These are phyloP conservation scores for Houttuynia cordata DNA, from an alignment of 164 flowering plant genomes.

Conservation along the genomic window DNA sequence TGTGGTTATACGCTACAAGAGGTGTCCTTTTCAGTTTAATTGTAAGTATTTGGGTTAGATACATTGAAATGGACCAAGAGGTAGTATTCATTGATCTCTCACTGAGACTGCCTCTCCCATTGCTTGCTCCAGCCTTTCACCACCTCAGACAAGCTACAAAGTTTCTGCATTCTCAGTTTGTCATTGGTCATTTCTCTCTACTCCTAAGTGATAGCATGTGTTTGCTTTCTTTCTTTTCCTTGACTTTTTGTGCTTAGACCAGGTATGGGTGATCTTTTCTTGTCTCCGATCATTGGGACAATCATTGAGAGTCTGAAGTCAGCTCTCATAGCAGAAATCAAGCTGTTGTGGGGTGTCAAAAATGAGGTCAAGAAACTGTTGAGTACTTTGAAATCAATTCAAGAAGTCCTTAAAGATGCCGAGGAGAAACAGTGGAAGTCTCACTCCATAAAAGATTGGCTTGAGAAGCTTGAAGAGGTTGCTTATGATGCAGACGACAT, in stretches of 20 bases:
- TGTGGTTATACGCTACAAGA: too few species aligned
- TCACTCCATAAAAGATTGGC: constrained; percentile 1
- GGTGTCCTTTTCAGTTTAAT: too few species aligned
- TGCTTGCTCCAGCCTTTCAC: too few species aligned
- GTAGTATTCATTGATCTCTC: too few species aligned
- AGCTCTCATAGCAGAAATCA: background rate
- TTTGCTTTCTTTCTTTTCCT: background rate
- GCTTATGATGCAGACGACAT: constrained; percentile 4
- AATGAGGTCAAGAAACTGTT: constrained; percentile 1
- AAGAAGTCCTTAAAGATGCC: constrained; percentile 4
- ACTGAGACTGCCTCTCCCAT: too few species aligned
- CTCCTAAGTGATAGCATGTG: too few species aligned
- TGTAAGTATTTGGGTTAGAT: too few species aligned
- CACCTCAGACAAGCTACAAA: too few species aligned
- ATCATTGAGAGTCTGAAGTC: background rate
- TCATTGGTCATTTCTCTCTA: too few species aligned
- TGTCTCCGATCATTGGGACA: background rate
- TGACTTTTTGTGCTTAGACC: background rate
- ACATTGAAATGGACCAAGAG: too few species aligned
- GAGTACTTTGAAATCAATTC: background rate
- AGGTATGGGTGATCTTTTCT: background rate
- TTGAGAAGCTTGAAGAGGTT: constrained; percentile 3
- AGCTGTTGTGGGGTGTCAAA: constrained; percentile 4
- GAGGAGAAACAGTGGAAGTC: constrained; percentile 1
- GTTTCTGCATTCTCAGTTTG: too few species aligned